Evolutionary conservation across 768 basidiomycete species (phyloP), one percentile per base, ranked within the genome.

Genomic region (Strobilomyces dryophilus): DNA sequence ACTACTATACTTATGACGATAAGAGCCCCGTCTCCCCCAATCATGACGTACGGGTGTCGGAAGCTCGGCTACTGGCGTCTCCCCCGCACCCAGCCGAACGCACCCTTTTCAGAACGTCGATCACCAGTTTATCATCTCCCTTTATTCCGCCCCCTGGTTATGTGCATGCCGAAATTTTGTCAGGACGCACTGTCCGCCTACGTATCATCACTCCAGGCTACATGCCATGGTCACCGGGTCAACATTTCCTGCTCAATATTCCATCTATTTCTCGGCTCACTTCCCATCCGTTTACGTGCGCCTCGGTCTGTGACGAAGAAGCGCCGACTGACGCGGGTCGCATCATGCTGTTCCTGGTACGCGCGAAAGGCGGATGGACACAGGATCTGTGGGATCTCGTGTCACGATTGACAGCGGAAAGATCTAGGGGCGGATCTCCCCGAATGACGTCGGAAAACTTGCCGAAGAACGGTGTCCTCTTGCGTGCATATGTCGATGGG

Each of bases 261-360:
- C 88, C 89, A 0, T 76, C 77, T 29, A 72, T 92, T 26, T 83
- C 83, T 4, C 72, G 69, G 32, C 73, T 84, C 61, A 77, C 80
- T 24, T 76, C 79, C 4, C 89, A 91, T 61, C 89, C 89, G 3
- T 91, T 89, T 67, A 89, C 89, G 0, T 80, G 79, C 54, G 81
- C 80, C 21, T 81, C 81, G 32, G 71, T 83, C 27, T 82, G 78
- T 57, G 82, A 85, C 51, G 70, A 73, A 47, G 69, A 74, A 57
- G 70, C 71, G 3, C 65, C 63, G 7, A 67, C 70, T n/a, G 73
- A 76, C 45, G 73, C 73, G 39, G 82, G 82, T 18, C 73, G 77
- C 37, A 77, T 78, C 44, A 74, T 91, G 55, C 72, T 86, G 0
- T 77, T 91, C 47, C 75, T 89, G 53, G 75, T 91, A 47, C 84